Base-by-base conservation (phyloP, 2,329 filamentous ascomycete species). In the Fusarium kyushuense region DNA sequence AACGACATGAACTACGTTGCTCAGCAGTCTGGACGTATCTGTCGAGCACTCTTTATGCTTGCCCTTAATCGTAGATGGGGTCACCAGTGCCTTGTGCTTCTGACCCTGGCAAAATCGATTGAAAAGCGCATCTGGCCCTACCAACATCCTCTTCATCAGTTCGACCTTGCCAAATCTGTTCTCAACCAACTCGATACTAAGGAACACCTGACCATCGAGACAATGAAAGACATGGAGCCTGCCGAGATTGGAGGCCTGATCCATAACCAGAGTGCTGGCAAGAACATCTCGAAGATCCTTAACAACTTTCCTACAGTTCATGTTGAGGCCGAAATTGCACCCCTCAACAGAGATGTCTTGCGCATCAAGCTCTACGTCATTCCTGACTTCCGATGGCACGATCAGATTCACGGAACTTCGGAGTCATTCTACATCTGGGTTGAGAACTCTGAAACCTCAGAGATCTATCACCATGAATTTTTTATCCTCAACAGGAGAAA, bases 381-480 rank as follows among this genome's bases (percentile, higher is more conserved):
- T 3, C 93, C 96, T 0, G 94, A 98, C 52, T 99, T 99, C 76
- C 85, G 84, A 36, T 99, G 96, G 96, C 97, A 97, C 72, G 95
- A 98, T 71, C 90, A 92, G 46, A 88, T 97, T 61, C 94, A 99
- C 75, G 96, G 96, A 19, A 93, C 90, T 4, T 97, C 95, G 0
- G 96, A 99, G 75, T 95, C 95, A 6, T 99, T 96, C 81, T 99
- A 96, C 87, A 91, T 99, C 59, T 99, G 96, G 96, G 95, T 99
- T 5, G 96, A 99, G 78, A 97, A 98, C 76, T 97, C 95, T 0
- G 96, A 98, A 73, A 97, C 94, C 0, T 94, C 93, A 0, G 94
- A 98, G 78, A 98, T 99, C 40, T 98, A 97, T 74, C 96, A 99
- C 74, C 93, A 98, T 69, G 96, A 99, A 77, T 97, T 91, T 79